Evolutionary conservation across 192 early-diverging fungal genomes (phyloP).

Genomic region (Coemansia furcata): DNA sequence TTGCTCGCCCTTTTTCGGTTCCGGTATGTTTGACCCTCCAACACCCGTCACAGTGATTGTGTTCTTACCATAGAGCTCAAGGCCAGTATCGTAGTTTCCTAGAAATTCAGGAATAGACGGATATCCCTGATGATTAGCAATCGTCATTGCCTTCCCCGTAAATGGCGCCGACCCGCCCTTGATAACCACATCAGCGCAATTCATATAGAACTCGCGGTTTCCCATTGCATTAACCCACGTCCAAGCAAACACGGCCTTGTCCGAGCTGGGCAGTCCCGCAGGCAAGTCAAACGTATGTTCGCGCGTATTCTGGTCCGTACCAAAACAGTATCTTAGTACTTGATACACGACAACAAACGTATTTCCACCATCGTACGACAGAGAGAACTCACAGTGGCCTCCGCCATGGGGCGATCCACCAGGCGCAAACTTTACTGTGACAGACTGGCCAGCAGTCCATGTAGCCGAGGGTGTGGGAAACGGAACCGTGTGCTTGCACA

Average conservation of each 20-base stretch:
- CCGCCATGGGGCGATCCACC: slow-evolving; percentile 40
- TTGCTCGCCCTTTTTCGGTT: not conserved
- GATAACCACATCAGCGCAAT: slow-evolving; percentile 56
- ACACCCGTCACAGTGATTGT: slow-evolving; percentile 15
- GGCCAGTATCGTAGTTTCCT: slow-evolving; percentile 9
- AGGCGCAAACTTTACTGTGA: slow-evolving; percentile 40
- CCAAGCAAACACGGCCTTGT: slow-evolving; percentile 58
- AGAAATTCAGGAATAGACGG: slow-evolving; percentile 25
- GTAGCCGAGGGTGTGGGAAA: slow-evolving; percentile 13
- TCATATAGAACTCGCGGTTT: slow-evolving; percentile 63
- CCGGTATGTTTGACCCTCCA: not conserved
- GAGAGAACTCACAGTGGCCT: slow-evolving; percentile 63
- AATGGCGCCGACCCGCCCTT: slow-evolving; percentile 20
- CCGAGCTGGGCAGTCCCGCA: slow-evolving; percentile 28
- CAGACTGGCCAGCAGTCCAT: slow-evolving; percentile 46
- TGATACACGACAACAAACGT: slow-evolving; percentile 60
- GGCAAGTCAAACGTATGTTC: slow-evolving; percentile 51
- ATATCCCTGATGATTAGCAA: slow-evolving; percentile 34
- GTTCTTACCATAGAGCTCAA: slow-evolving; percentile 9
- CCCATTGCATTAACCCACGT: slow-evolving; percentile 62
- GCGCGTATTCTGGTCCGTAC: not conserved
- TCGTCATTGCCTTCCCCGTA: slow-evolving; percentile 33
- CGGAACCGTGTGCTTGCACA: slow-evolving; percentile 15
- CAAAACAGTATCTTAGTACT: slow-evolving; percentile 39
- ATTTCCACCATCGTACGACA: slow-evolving; percentile 58